Percentiles rank a stretch among this genome's conserved stretches.
These are phyloP conservation scores for Podospora conica DNA, from an alignment of 495 filamentous ascomycete genomes.

Conservation along the genomic window DNA sequence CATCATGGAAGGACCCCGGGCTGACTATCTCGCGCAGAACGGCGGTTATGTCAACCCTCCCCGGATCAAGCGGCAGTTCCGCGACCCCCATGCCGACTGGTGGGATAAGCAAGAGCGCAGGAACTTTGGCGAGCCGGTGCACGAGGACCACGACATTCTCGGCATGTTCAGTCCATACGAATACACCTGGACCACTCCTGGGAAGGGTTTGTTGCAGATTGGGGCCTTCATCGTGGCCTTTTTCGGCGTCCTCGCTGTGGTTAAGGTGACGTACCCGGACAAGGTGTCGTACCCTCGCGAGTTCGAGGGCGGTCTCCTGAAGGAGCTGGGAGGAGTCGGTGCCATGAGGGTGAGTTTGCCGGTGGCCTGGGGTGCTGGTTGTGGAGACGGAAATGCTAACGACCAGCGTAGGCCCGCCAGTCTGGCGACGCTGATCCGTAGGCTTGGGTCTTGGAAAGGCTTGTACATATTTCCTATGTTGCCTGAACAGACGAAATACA, in stretches of 20 bases:
- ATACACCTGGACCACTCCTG: constrained; percentile 74
- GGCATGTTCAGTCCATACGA: constrained; percentile 85
- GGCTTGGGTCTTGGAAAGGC: background rate
- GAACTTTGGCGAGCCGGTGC: constrained; percentile 90
- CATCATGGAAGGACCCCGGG: background rate
- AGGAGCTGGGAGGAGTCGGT: constrained; percentile 70
- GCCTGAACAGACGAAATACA: background rate
- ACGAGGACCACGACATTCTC: constrained; percentile 95
- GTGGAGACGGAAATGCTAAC: background rate
- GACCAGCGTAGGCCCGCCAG: constrained; percentile 35
- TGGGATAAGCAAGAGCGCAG: constrained; percentile 97
- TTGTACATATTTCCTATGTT: constrained; percentile 14
- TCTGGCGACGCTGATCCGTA: constrained; percentile 41
- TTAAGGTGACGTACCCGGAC: constrained; percentile 78
- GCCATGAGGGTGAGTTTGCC: constrained; percentile 42
- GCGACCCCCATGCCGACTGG: constrained; percentile 91
- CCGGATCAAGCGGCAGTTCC: constrained; percentile 71
- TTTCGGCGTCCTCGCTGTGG: constrained; percentile 61
- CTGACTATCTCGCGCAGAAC: constrained; percentile 55
- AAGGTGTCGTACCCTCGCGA: constrained; percentile 68
- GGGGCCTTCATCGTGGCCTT: constrained; percentile 68
- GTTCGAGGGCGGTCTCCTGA: constrained; percentile 76
- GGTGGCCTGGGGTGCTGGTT: background rate
- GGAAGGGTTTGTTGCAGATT: constrained; percentile 66
- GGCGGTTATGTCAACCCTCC: constrained; percentile 89